Conservation (phyloP, 2,329 filamentous ascomycete genomes). For the Pseudophaeomoniella oleicola region DNA sequence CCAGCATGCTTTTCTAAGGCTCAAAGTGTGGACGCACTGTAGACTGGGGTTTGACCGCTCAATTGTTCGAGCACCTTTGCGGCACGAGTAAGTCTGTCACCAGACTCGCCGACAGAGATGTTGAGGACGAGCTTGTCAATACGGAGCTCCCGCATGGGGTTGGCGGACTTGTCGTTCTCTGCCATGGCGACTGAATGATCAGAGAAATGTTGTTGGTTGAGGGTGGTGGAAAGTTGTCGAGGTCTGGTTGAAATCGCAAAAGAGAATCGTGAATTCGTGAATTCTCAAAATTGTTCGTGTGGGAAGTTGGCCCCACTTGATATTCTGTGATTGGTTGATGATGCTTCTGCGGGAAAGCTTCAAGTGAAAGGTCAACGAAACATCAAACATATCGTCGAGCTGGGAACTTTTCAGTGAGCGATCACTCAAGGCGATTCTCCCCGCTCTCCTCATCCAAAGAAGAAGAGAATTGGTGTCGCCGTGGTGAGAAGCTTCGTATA, state of each 20-base stretch:
- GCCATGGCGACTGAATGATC: slow-evolving; percentile 27
- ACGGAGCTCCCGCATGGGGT: slow-evolving; percentile 99
- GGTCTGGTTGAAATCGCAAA: slow-evolving; percentile 1
- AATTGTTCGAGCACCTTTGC: slow-evolving; percentile 99
- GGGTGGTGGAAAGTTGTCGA: neutral
- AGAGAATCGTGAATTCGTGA: neutral
- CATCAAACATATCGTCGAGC: too few species aligned
- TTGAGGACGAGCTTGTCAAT: slow-evolving; percentile 99
- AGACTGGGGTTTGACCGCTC: slow-evolving; percentile 98
- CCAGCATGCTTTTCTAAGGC: neutral
- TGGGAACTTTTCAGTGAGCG: too few species aligned
- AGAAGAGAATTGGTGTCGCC: too few species aligned
- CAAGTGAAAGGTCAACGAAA: too few species aligned
- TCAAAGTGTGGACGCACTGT: slow-evolving; percentile 52
- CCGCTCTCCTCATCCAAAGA: too few species aligned
- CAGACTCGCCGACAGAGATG: slow-evolving; percentile 99
- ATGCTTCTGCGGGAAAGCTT: neutral
- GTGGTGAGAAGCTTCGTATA: neutral
- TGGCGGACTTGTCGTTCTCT: slow-evolving; percentile 70
- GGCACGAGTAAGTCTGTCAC: slow-evolving; percentile 99
- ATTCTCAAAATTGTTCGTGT: neutral
- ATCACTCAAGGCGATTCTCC: too few species aligned
- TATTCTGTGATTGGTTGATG: neutral
- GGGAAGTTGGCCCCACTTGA: neutral
- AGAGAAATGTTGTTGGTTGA: slow-evolving; percentile 6